A percentile compares a stretch with the other conserved stretches of the same genome.
These are phyloP conservation scores for Sclerotinia borealis DNA, from an alignment of 2,329 filamentous ascomycete genomes.

Conservation along the genomic window DNA sequence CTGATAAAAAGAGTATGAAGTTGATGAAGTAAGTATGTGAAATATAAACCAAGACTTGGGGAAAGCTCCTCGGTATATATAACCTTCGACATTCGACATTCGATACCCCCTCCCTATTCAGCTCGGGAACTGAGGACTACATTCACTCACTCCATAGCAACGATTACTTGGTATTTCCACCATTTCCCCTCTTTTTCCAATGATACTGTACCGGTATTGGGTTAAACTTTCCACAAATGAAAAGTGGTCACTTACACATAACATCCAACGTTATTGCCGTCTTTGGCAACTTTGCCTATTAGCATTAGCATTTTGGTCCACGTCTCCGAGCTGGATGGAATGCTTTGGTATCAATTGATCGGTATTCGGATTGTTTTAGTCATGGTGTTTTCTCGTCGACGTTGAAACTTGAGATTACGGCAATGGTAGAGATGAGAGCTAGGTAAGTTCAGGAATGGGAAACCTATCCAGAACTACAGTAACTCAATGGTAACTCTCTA, in stretches of 20 bases:
- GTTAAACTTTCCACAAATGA: slow-evolving; percentile 3
- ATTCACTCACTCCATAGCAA: neutral
- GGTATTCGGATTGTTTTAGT: neutral
- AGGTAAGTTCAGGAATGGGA: neutral
- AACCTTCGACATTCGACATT: neutral
- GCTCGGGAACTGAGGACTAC: neutral
- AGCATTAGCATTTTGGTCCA: neutral
- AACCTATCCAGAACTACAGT: neutral
- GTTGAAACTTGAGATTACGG: neutral
- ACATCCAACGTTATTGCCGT: neutral
- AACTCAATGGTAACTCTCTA: too few species aligned
- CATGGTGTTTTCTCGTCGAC: neutral
- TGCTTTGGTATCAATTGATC: neutral
- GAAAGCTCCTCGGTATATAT: neutral
- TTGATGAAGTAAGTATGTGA: neutral
- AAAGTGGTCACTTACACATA: neutral
- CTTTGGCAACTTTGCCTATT: neutral
- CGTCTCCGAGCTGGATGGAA: neutral
- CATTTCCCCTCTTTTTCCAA: neutral
- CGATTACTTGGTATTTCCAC: neutral
- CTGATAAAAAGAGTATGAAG: neutral
- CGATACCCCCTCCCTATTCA: neutral
- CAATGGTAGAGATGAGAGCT: too few species aligned
- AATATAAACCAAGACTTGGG: neutral
- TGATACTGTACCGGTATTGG: too few species aligned